Base-by-base conservation (phyloP, 1,139 yeast genomes). In the Saccharomyces hybrid region DNA sequence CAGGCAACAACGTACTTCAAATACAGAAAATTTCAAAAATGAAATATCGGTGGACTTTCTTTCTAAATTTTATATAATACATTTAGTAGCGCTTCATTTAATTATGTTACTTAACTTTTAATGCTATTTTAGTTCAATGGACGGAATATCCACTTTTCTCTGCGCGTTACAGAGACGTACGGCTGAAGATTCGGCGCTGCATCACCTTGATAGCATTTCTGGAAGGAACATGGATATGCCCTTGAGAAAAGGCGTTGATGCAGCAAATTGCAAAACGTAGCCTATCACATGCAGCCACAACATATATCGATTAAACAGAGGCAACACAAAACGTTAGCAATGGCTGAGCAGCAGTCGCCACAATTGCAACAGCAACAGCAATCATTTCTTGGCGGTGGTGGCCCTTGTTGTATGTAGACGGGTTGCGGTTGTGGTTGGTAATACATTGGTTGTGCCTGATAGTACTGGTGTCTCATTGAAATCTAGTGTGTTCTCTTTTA, bases 401-500 rank as follows among this genome's bases (percentile, higher is more conserved):
- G 58, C 28, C 50, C 49, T 26, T 56, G 58, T 41, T 56, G 58
- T 14, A 56, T 34, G 50, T 56, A 56, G 4, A 56, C 51, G 9
- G 58, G 58, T 30, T 56, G 58, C 2, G 48, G 34, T 27, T 26
- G 50, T 16, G 31, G 50, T 28, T 28, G 50, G 11, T 31, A 28
- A 20, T 48, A 48, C 50, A 48, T 48, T 9, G 30, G 34, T 31
- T 48, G 50, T 8, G 30, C 23, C 5, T 38, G 44, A 9, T 38
- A 38, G n/a, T 38, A 31, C 4, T 48, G 34, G 4, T 20, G 50
- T 9, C 50, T 25, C 50, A 48, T 48, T 28, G 25, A 5, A 7
- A 38, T 9, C 7, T 38, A 6, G 26, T 4, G 5, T 2, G 20
- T 16, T 38, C 5, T 20, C 20, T 38, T 38, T 11, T 9, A n/a